Conservation (phyloP, 352 stramenopile species). For the Phytophthora colocasiae region DNA sequence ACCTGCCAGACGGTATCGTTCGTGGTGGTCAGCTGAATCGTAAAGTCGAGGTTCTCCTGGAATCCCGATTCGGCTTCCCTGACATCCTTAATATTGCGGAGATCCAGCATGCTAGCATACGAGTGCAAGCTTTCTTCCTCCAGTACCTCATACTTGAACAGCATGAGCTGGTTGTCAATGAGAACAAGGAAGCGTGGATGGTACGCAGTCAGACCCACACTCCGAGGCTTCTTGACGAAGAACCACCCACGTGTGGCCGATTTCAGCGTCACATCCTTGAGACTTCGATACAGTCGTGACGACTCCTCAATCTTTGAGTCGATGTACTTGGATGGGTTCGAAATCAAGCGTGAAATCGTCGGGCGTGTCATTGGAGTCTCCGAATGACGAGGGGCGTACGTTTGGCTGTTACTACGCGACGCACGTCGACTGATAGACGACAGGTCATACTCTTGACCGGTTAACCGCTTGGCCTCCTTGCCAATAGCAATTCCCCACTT, state of each 20-base stretch:
- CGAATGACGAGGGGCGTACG: conserved; percentile 54
- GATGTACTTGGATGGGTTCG: conserved; percentile 79
- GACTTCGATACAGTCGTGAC: conserved; percentile 65
- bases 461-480: conserved; percentile 81
- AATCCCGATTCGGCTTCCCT: conserved; percentile 82
- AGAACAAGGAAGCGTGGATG: conserved; percentile 88
- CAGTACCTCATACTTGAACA: conserved; percentile 90
- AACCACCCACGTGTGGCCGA: conserved; percentile 83
- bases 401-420: conserved; percentile 73
- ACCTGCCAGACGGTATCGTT: conserved; percentile 86
- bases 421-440: conserved; percentile 69
- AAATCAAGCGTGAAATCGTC: conserved; percentile 75
- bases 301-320: conserved; percentile 61
- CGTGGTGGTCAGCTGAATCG: conserved; percentile 82
- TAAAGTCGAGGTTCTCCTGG: conserved; percentile 86
- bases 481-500: conserved; percentile 85
- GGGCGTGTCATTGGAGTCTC: conserved; percentile 66
- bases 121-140: conserved; percentile 73
- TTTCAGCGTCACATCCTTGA: conserved; percentile 81
- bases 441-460: conserved; percentile 83
- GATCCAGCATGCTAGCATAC: conserved; percentile 72
- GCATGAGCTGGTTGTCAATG: conserved; percentile 73
- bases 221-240: conserved; percentile 78
- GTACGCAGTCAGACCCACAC: conserved; percentile 76
- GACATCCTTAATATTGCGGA: conserved; percentile 83